Evolutionary conservation across 192 early-diverging fungal species (phyloP).

Genomic region (Mortierella antarctica): DNA sequence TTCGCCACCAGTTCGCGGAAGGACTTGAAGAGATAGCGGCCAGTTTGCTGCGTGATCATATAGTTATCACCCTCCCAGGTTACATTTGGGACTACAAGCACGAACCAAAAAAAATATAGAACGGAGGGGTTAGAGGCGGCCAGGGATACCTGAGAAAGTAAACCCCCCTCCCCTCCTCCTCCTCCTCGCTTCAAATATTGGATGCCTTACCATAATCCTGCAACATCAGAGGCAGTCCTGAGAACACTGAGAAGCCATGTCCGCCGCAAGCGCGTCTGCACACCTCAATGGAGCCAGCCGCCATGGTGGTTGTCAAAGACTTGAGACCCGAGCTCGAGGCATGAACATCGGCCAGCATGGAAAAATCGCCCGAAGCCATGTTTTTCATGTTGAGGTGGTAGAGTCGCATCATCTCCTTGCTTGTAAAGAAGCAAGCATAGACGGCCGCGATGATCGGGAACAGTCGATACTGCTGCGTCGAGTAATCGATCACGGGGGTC

Average conservation of each 20-base stretch:
- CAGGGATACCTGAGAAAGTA: too few relatives aligned
- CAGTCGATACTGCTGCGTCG: slow-evolving; percentile 80
- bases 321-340: slow-evolving; percentile 80
- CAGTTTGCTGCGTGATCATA: slow-evolving; percentile 85
- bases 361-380: slow-evolving; percentile 69
- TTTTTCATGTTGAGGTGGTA: slow-evolving; percentile 70
- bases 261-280: slow-evolving; percentile 81
- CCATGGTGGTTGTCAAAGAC: slow-evolving; percentile 74
- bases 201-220: slow-evolving; percentile 62
- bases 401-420: slow-evolving; percentile 67
- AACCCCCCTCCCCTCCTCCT: too few relatives aligned
- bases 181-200: background rate
- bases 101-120: background rate
- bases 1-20: slow-evolving; percentile 49
- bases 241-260: slow-evolving; percentile 80
- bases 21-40: slow-evolving; percentile 66
- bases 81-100: slow-evolving; percentile 65
- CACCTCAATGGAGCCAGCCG: slow-evolving; percentile 74
- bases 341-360: slow-evolving; percentile 76
- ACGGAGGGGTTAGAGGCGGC: too few relatives aligned
- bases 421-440: slow-evolving; percentile 78
- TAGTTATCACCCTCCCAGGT: slow-evolving; percentile 91
- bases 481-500: slow-evolving; percentile 79
- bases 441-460: slow-evolving; percentile 75
- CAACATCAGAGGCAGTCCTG: slow-evolving; percentile 74